Conservation (phyloP, 1,139 yeast species). For the Saccharomyces pastorianus region DNA sequence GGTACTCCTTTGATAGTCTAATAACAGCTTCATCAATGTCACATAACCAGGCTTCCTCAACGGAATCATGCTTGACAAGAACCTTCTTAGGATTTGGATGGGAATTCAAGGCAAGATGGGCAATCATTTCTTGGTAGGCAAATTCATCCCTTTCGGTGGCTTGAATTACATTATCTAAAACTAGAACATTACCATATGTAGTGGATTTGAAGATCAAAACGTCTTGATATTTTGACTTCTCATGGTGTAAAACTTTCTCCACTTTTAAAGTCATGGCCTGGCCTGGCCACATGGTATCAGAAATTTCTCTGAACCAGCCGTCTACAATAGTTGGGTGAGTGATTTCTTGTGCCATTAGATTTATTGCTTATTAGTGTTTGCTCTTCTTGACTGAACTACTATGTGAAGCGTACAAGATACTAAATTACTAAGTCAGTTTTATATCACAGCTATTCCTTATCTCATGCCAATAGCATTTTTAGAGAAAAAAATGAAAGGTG, state of each 20-base stretch:
- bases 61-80: constrained; percentile 70
- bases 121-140: constrained; percentile 90
- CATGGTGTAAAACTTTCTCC: constrained; percentile 71
- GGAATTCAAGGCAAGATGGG: constrained; percentile 81
- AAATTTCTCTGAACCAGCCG: constrained; percentile 88
- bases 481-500: neutral
- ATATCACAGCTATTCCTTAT: neutral
- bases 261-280: constrained; percentile 85
- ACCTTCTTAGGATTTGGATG: constrained; percentile 89
- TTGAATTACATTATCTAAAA: constrained; percentile 84
- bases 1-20: constrained; percentile 67
- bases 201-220: constrained; percentile 81
- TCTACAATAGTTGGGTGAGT: constrained; percentile 63
- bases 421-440: neutral
- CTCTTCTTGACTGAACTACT: neutral
- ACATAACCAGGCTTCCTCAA: constrained; percentile 80
- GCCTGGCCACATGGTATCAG: constrained; percentile 88
- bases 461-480: neutral
- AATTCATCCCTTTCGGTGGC: constrained; percentile 93
- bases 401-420: neutral
- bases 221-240: constrained; percentile 79
- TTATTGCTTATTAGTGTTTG: neutral
- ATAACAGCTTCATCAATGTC: constrained; percentile 92
- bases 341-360: constrained; percentile 36
- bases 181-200: constrained; percentile 84